Base-by-base conservation (phyloP, 768 basidiomycete species). In the Cystofilobasidium capitatum region DNA sequence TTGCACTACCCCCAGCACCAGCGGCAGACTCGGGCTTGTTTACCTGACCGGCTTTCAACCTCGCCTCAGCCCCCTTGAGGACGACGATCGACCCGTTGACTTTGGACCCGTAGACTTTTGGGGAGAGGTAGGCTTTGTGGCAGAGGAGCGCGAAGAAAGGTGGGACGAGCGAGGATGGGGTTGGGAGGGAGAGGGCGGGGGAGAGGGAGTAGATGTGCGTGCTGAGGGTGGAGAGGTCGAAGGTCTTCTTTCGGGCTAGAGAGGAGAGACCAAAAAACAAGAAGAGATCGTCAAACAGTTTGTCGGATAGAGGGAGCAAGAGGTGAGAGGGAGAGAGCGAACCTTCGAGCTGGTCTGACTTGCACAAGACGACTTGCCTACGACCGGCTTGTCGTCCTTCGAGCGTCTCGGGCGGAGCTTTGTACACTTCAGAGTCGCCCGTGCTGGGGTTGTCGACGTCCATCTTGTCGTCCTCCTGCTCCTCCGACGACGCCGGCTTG, bases 31-130 rank as follows among this genome's bases (percentile, higher is more conserved):
- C 51, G 31, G 26, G 13, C 29, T 33, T 29, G 29, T 55, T 31
- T 12, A 55, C 8, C 26, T 2, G 4, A 20, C 51, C 51, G 2
- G 51, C 51, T 31, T 55, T 55, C 12, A 55, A 17, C 5, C 51
- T 26, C 51, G 51, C 51, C 31, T 55, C 51, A 31, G 51, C 51
- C 29, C 51, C 51, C 29, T 55, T 55, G 51, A 55, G 51, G 29
- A 55, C 33, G 4, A 8, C 29, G 13, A 29, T 33, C 17, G 14
- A 8, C 13, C 29, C 7, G 5, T 2, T 7, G 16, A 31, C 29
- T 17, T 26, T 12, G 1, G 51, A 14, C 29, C 51, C 51, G 51
- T 55, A 55, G 29, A 31, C 33, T 31, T 16, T 6, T 16, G 51
- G 51, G 31, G 26, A 26, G 51, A 55, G 51, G 31, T 55, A 55